Evolutionary conservation across 2,329 filamentous ascomycete species (phyloP).

Genomic region (Phialophora macrospora): DNA sequence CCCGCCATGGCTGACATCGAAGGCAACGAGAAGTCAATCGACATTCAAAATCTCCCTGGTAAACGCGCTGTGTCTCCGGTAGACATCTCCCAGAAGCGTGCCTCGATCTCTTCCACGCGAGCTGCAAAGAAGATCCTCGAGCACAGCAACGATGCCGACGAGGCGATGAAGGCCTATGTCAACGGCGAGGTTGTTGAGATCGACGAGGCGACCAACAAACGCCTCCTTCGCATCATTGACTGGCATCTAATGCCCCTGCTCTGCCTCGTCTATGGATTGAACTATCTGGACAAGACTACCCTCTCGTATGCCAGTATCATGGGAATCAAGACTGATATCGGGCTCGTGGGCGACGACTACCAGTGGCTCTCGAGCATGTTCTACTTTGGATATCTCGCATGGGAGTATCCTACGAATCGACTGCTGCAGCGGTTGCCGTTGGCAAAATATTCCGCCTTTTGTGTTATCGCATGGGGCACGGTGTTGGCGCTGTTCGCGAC

Average conservation of each 20-base stretch:
- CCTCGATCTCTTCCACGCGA: constrained; percentile 33
- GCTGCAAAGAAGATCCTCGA: constrained; percentile 49
- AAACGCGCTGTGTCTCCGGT: constrained; percentile 32
- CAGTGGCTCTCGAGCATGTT: constrained; percentile 54
- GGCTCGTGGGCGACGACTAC: constrained; percentile 53
- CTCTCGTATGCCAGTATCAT: constrained; percentile 60
- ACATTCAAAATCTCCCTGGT: constrained; percentile 26
- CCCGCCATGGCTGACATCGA: constrained; percentile 29
- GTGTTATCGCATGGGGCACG: constrained; percentile 67
- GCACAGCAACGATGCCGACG: constrained; percentile 64
- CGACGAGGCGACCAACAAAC: constrained; percentile 62
- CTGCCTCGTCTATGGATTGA: constrained; percentile 62
- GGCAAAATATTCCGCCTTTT: constrained; percentile 69
- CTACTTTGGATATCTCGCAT: constrained; percentile 56
- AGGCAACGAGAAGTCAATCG: constrained; percentile 26
- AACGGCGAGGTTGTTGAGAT: constrained; percentile 58
- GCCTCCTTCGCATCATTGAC: constrained; percentile 66
- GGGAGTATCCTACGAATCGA: constrained; percentile 69
- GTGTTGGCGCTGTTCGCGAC: constrained; percentile 67
- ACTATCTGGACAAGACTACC: constrained; percentile 59
- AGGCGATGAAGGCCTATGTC: constrained; percentile 63
- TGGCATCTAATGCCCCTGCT: constrained; percentile 65
- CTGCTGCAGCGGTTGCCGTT: constrained; percentile 68
- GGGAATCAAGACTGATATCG: constrained; percentile 56
- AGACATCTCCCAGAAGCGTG: constrained; percentile 25